These are phyloP conservation scores for Forsythia viridissima DNA, from an alignment of 257 asterid genomes.

Conservation along the genomic window DNA sequence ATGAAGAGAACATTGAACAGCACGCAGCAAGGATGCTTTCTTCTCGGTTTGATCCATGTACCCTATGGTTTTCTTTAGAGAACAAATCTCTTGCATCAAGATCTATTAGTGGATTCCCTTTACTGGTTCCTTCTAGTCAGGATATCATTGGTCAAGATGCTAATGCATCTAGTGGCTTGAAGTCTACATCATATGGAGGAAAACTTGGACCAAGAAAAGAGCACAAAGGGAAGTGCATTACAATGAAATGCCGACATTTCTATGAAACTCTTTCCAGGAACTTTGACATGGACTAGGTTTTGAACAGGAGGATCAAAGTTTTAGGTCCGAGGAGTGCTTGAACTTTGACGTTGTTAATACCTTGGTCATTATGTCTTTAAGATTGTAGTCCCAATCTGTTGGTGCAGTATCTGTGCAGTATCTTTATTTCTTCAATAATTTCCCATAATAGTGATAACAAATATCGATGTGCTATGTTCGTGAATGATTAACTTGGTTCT, in stretches of 20 bases:
- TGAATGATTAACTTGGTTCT: background rate
- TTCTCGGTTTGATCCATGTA: constrained; percentile 90
- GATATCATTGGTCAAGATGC: constrained; percentile 41
- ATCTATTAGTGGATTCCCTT: constrained; percentile 45
- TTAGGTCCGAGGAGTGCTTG: background rate
- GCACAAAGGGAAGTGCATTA: constrained; percentile 46
- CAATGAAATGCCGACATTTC: too few species aligned
- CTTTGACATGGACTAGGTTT: background rate
- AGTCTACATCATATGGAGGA: constrained; percentile 40
- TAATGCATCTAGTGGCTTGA: constrained; percentile 46
- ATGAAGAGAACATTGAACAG: constrained; percentile 88
- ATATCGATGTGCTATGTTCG: background rate
- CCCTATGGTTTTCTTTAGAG: constrained; percentile 60
- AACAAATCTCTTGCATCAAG: constrained; percentile 45
- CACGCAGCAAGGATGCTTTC: constrained; percentile 99
- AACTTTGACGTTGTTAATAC: background rate
- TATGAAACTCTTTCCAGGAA: background rate
- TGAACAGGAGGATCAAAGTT: too few species aligned
- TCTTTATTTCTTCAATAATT: background rate
- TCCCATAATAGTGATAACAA: background rate
- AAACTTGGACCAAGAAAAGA: constrained; percentile 71
- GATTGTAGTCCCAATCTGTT: background rate
- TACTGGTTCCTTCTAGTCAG: constrained; percentile 45
- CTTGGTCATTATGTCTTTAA: background rate
- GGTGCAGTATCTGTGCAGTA: too few species aligned